phyloP scores from a whole-genome alignment of 140 eudicot genomes.

The Erigeron philadelphicus region DNA sequence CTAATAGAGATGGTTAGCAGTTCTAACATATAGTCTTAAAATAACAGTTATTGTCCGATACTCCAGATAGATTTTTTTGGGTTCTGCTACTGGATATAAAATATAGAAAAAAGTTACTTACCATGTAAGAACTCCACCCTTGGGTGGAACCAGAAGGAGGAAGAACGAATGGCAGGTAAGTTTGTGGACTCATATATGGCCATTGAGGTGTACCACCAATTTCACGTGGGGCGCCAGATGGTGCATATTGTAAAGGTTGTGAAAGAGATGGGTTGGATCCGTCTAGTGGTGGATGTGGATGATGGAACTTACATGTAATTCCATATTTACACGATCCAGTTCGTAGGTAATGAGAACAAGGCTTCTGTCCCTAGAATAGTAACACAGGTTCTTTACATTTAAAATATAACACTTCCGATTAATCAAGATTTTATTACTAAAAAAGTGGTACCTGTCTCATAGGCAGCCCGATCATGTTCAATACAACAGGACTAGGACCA shows the following conservation, averaged over 20 bases:
- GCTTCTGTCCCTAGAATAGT: conserved; percentile 50
- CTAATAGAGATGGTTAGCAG: too few relatives aligned
- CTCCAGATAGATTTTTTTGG: not conserved
- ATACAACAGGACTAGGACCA: conserved; percentile 42
- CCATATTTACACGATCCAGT: conserved; percentile 83
- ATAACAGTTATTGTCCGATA: too few relatives aligned
- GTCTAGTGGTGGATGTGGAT: conserved; percentile 64
- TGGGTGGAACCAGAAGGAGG: conserved; percentile 37
- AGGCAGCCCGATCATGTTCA: conserved; percentile 61
- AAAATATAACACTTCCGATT: not conserved
- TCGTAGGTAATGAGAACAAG: conserved; percentile 70
- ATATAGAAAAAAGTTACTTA: conserved; percentile 27
- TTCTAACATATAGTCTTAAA: too few relatives aligned
- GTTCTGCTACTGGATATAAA: not conserved
- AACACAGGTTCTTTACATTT: not conserved
- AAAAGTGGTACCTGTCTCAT: conserved; percentile 58
- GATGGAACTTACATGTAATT: conserved; percentile 76
- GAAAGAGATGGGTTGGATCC: conserved; percentile 34
- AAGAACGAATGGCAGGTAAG: conserved; percentile 43
- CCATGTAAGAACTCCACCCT: conserved; percentile 53
- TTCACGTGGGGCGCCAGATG: not conserved
- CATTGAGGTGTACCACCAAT: conserved; percentile 19
- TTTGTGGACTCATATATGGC: conserved; percentile 36
- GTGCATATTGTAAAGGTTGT: conserved; percentile 35
- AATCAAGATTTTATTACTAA: not conserved